These are phyloP conservation scores for Geranium incanum DNA, from an alignment of 441 rosid genomes.

Conservation along the genomic window DNA sequence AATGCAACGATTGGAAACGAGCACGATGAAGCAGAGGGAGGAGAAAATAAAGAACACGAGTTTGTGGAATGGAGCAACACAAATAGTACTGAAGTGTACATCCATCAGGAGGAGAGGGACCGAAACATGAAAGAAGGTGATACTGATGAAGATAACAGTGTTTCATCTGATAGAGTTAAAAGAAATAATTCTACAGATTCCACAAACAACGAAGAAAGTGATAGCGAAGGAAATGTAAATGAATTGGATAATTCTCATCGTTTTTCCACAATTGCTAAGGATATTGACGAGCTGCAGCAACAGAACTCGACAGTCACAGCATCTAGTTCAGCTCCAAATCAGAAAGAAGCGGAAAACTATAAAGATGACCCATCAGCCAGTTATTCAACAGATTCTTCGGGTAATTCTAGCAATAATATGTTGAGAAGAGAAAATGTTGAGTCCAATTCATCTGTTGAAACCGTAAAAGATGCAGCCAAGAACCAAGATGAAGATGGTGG, in stretches of 20 bases:
- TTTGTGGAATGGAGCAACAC: constrained; percentile 23
- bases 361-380: constrained; percentile 21
- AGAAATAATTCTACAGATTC: constrained; percentile 25
- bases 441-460: constrained; percentile 19
- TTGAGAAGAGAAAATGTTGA: constrained; percentile 28
- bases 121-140: constrained; percentile 30
- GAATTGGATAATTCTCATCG: constrained; percentile 27
- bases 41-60: background rate
- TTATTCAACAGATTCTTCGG: constrained; percentile 33
- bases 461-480: constrained; percentile 19
- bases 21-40: constrained; percentile 18
- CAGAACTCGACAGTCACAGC: constrained; percentile 16
- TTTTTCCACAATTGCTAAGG: constrained; percentile 22
- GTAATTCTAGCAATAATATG: constrained; percentile 27
- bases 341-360: constrained; percentile 22
- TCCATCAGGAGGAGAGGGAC: constrained; percentile 36
- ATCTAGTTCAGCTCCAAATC: constrained; percentile 19
- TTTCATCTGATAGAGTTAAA: constrained; percentile 7
- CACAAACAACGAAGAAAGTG: constrained; percentile 25
- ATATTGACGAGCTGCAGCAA: constrained; percentile 29
- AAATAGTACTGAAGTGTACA: constrained; percentile 27
- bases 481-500: constrained; percentile 22
- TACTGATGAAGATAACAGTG: background rate
- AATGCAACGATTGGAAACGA: constrained; percentile 29
- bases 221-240: constrained; percentile 27